phyloP scores from a whole-genome alignment of 2,329 filamentous ascomycete species.

The Alternaria triticina region DNA sequence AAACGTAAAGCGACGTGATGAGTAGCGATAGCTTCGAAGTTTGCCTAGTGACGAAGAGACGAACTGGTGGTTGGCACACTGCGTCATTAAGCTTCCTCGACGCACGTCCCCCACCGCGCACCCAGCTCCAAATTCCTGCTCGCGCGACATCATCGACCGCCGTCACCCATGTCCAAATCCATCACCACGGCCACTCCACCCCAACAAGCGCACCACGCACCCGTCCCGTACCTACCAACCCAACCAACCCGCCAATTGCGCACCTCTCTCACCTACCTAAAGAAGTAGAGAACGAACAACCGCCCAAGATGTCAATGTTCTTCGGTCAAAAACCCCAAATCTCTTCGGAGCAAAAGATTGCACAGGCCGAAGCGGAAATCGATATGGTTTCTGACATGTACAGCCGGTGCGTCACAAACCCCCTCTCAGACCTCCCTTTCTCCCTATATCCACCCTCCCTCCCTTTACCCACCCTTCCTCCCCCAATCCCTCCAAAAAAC shows the following conservation, averaged over 20 bases:
- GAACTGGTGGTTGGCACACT: not conserved
- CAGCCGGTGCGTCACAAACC: conserved; percentile 71
- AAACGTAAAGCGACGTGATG: no score
- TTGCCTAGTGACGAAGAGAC: no score
- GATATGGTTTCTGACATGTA: conserved; percentile 98
- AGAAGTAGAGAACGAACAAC: not conserved
- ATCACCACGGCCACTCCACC: not conserved
- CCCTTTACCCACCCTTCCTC: not conserved
- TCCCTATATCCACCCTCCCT: not conserved
- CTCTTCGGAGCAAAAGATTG: conserved; percentile 95
- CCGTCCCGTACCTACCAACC: not conserved
- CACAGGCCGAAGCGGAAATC: conserved; percentile 93
- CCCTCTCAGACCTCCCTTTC: not conserved
- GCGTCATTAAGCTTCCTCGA: not conserved
- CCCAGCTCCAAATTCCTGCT: conserved; percentile 17
- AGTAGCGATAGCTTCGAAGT: not conserved
- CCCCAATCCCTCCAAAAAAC: not conserved
- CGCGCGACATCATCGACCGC: conserved; percentile 4
- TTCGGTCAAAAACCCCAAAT: conserved; percentile 76
- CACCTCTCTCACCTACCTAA: not conserved
- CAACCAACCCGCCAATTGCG: not conserved
- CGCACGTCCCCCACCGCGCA: conserved; percentile 9
- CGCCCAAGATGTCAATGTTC: conserved; percentile 45
- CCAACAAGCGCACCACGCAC: not conserved
- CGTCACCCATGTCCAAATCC: not conserved